Percentiles rank a stretch among this genome's conserved stretches.
Evolutionary conservation across 2,329 filamentous ascomycete genomes (phyloP).

Genomic region (Botrytis tulipae): DNA sequence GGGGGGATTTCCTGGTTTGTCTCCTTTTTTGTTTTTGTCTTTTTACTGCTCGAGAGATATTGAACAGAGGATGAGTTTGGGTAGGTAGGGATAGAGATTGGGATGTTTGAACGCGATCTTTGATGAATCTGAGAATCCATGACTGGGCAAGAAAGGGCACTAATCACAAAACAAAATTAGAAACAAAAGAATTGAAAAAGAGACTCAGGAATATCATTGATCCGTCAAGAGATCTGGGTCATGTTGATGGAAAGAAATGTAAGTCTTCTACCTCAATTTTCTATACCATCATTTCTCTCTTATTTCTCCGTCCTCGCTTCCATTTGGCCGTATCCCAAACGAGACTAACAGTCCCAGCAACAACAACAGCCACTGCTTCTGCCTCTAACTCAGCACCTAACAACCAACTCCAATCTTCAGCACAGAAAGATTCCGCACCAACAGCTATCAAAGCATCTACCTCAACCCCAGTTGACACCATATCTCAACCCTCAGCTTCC

Average conservation of each 20-base stretch:
- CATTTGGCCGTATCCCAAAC: neutral
- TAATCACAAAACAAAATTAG: neutral
- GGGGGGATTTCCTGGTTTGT: slow-evolving; percentile 77
- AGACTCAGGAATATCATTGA: slow-evolving; percentile 75
- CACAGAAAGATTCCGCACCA: neutral
- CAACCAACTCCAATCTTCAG: neutral
- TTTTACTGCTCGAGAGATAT: neutral
- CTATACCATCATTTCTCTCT: neutral
- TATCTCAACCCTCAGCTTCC: neutral
- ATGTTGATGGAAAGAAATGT: slow-evolving; percentile 61
- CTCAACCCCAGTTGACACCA: neutral
- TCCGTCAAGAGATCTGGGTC: slow-evolving; percentile 74
- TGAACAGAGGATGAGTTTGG: neutral
- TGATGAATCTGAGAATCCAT: neutral
- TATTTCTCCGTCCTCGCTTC: neutral
- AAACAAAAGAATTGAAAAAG: slow-evolving; percentile 21
- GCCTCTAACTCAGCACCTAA: neutral
- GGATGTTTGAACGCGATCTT: neutral
- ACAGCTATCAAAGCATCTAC: neutral
- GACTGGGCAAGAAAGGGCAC: neutral
- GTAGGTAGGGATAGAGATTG: too few species aligned
- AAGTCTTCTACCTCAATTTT: neutral
- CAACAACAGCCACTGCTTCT: neutral
- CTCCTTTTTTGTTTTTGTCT: neutral
- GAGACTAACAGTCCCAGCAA: neutral